A percentile compares a stretch with the other conserved stretches of the same genome.
Conservation (phyloP, 2,329 filamentous ascomycete genomes). For the Paecilomyces formosus region DNA sequence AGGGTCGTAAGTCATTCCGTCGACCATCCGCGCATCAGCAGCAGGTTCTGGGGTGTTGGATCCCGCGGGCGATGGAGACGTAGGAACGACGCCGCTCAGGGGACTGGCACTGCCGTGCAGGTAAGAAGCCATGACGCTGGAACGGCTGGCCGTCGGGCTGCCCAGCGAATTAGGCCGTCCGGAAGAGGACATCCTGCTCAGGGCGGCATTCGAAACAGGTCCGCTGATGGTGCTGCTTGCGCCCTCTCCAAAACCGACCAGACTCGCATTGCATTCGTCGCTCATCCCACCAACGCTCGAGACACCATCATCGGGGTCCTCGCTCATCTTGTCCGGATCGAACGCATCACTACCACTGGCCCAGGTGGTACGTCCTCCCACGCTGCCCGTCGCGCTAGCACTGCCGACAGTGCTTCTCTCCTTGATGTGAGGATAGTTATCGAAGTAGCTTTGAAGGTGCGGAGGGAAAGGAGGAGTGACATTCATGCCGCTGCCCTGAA, state of each 20-base stretch:
- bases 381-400: constrained; percentile 71
- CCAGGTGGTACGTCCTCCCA: constrained; percentile 62
- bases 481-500: constrained; percentile 5
- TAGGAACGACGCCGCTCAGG: constrained; percentile 39
- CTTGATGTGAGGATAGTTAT: constrained; percentile 64
- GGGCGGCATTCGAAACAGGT: constrained; percentile 57
- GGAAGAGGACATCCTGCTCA: constrained; percentile 28
- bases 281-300: constrained; percentile 72
- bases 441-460: constrained; percentile 66
- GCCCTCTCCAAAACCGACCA: constrained; percentile 90
- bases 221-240: constrained; percentile 79
- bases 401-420: constrained; percentile 85
- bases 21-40: constrained; percentile 56
- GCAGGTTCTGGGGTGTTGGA: constrained; percentile 34
- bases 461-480: constrained; percentile 25
- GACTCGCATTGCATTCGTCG: constrained; percentile 72
- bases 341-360: constrained; percentile 56
- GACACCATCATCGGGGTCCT: constrained; percentile 59
- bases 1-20: constrained; percentile 57
- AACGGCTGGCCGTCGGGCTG: constrained; percentile 28
- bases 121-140: constrained; percentile 19
- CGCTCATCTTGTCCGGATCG: constrained; percentile 49
- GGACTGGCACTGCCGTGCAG: constrained; percentile 24
- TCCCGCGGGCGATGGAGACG: constrained; percentile 23
- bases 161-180: constrained; percentile 31